These are phyloP conservation scores for Penicillium fimorum DNA, from an alignment of 495 filamentous ascomycete species.

Conservation along the genomic window DNA sequence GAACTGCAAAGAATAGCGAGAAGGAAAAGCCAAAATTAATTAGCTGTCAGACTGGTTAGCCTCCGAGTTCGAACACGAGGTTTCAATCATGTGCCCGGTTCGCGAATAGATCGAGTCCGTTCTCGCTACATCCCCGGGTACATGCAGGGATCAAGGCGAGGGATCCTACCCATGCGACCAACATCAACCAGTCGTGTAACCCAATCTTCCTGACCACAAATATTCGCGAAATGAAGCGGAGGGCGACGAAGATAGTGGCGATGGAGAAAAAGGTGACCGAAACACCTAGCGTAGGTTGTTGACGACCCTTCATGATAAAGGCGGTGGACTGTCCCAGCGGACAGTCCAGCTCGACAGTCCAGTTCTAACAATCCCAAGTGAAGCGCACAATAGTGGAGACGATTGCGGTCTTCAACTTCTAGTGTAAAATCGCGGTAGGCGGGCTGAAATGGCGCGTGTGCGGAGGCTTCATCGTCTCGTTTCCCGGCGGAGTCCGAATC, in stretches of 20 bases:
- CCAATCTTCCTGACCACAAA: constrained; percentile 67
- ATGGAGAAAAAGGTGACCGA: constrained; percentile 66
- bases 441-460: neutral
- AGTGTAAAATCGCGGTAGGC: neutral
- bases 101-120: neutral
- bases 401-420: neutral
- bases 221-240: constrained; percentile 69
- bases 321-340: constrained; percentile 3
- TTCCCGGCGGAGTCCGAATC: neutral
- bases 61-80: neutral
- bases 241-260: constrained; percentile 67
- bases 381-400: neutral
- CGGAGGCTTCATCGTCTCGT: constrained; percentile 4
- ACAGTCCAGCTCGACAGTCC: neutral
- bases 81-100: neutral
- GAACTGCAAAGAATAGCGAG: constrained; percentile 69
- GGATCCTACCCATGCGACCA: constrained; percentile 65
- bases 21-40: constrained; percentile 76
- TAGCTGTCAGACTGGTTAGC: constrained; percentile 38
- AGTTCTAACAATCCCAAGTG: neutral
- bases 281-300: constrained; percentile 68
- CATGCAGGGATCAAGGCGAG: constrained; percentile 18
- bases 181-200: constrained; percentile 81
- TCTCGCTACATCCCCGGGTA: constrained; percentile 10
- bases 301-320: constrained; percentile 52